Conservation (phyloP, 2,329 filamentous ascomycete species). For the Epichloe sylvatica region DNA sequence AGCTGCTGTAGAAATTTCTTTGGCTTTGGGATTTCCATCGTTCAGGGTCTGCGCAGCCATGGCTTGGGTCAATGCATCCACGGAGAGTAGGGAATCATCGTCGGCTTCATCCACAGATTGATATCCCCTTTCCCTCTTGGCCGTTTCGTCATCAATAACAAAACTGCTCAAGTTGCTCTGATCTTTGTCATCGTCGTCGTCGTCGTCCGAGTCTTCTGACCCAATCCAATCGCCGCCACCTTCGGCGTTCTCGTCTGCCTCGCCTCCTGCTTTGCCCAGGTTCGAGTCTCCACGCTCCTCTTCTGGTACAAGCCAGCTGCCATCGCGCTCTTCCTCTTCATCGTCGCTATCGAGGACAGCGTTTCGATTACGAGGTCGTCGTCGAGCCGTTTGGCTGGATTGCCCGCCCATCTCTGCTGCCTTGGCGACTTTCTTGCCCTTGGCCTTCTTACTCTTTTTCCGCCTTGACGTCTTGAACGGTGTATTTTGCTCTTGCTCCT, state of each 20-base stretch:
- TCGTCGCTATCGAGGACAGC: constrained; percentile 53
- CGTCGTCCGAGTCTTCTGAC: constrained; percentile 51
- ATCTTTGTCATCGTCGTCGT: constrained; percentile 31
- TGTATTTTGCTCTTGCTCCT: constrained; percentile 26
- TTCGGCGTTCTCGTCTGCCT: constrained; percentile 78
- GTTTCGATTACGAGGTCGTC: constrained; percentile 35
- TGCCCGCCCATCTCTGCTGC: constrained; percentile 11
- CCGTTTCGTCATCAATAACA: constrained; percentile 36
- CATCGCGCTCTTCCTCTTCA: constrained; percentile 55
- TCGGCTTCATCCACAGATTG: constrained; percentile 12
- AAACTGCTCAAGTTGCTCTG: constrained; percentile 42
- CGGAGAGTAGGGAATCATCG: constrained; percentile 21
- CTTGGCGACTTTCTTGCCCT: constrained; percentile 17
- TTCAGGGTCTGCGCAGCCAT: constrained; percentile 24
- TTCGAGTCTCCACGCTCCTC: constrained; percentile 44
- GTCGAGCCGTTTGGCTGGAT: constrained; percentile 8
- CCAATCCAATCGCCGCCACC: constrained; percentile 69
- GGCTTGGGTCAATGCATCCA: constrained; percentile 23
- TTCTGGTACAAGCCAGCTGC: constrained; percentile 67
- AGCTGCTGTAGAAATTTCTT: constrained; percentile 4
- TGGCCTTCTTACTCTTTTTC: constrained; percentile 15
- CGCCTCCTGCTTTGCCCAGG: constrained; percentile 68
- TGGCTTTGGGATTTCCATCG: constrained; percentile 9
- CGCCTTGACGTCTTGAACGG: constrained; percentile 24
- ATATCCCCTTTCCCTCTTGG: constrained; percentile 19